These are phyloP conservation scores for Microbotryum intermedium DNA, from an alignment of 1,284 basidiomycete species.

Conservation along the genomic window DNA sequence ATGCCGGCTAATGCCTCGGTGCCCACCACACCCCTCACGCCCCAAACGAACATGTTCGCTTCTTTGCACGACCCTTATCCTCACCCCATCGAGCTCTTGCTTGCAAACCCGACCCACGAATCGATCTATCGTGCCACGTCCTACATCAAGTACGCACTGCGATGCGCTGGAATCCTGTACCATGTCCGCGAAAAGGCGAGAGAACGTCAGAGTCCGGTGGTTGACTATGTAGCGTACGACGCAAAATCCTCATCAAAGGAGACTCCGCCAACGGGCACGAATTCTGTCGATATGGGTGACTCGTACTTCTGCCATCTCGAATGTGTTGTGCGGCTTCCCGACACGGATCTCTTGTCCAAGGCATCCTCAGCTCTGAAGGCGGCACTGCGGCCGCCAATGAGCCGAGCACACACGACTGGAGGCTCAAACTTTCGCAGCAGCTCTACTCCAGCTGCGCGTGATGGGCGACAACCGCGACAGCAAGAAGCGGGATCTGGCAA, in stretches of 20 bases:
- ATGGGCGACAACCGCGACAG: background rate
- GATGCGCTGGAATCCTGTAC: conserved; percentile 48
- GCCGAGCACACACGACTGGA: conserved; percentile 7
- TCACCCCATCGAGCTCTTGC: conserved; percentile 30
- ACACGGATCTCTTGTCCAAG: conserved; percentile 1
- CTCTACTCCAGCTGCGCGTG: conserved; percentile 5
- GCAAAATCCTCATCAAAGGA: too few relatives aligned
- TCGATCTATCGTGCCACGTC: conserved; percentile 39
- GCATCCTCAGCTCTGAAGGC: conserved; percentile 20
- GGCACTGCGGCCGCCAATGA: conserved; percentile 12
- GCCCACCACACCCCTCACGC: conserved; percentile 26
- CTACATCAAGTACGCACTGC: conserved; percentile 46
- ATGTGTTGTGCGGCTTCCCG: conserved; percentile 18
- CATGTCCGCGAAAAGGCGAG: conserved; percentile 38
- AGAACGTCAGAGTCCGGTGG: background rate
- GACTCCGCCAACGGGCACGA: too few relatives aligned
- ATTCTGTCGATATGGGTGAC: conserved; percentile 1
- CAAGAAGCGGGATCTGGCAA: background rate
- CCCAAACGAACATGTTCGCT: conserved; percentile 33
- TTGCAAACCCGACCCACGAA: conserved; percentile 40
- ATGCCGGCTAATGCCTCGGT: conserved; percentile 2
- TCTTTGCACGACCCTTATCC: conserved; percentile 32
- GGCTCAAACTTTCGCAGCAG: background rate
- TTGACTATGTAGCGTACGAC: too few relatives aligned
- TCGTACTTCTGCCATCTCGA: conserved; percentile 15